A percentile compares a stretch with the other conserved stretches of the same genome.
These are phyloP conservation scores for Curvularia hawaiiensis DNA, from an alignment of 2,329 filamentous ascomycete species.

Conservation along the genomic window DNA sequence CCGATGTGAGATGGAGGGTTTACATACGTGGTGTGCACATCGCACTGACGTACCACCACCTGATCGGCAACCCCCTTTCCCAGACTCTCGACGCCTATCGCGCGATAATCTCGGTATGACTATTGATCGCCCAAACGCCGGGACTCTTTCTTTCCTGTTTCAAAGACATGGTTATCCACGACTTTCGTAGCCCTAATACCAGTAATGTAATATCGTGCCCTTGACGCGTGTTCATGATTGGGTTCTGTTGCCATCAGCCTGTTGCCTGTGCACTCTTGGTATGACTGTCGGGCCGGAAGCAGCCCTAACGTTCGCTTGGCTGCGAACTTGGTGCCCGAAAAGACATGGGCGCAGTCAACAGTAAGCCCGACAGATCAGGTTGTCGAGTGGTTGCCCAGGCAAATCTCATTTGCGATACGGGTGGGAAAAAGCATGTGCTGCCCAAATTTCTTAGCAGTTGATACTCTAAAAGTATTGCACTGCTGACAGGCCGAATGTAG, in stretches of 20 bases:
- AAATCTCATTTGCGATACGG: not conserved
- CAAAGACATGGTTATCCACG: not conserved
- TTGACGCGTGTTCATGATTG: not conserved
- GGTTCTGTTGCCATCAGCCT: not conserved
- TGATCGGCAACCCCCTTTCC: conserved; percentile 13
- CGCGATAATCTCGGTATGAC: not conserved
- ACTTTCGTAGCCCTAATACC: not conserved
- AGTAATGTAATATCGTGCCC: not conserved
- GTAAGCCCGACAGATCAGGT: not conserved
- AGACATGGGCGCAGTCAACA: not conserved
- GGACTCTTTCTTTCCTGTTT: not conserved
- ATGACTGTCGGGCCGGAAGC: not conserved
- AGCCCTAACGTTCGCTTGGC: not conserved
- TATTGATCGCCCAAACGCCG: not conserved
- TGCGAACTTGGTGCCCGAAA: not conserved
- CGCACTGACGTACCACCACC: conserved; percentile 25
- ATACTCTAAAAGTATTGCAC: conserved; percentile 13
- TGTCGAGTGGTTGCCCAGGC: not conserved
- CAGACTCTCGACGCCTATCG: not conserved
- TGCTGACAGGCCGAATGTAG: conserved; percentile 18
- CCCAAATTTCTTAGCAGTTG: conserved; percentile 7
- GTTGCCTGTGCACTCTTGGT: not conserved
- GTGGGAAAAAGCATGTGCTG: not conserved
- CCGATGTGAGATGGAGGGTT: conserved; percentile 25
- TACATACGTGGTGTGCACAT: conserved; percentile 3